Percentiles rank a stretch among this genome's conserved stretches.
These are phyloP conservation scores for Phytophthora syringae DNA, from an alignment of 352 stramenopile genomes.

Conservation along the genomic window DNA sequence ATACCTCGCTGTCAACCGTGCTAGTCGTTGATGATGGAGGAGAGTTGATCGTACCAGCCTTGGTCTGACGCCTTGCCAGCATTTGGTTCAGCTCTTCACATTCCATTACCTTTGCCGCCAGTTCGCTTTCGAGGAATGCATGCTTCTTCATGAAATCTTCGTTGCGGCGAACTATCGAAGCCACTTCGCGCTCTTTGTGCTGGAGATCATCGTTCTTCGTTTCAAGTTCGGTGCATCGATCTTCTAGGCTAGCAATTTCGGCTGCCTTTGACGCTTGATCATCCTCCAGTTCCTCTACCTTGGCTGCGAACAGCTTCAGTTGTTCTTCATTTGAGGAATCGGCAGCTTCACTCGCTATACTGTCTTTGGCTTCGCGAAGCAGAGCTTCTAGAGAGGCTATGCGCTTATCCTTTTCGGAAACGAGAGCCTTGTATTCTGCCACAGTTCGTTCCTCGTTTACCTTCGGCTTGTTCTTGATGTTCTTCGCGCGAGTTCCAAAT, in stretches of 20 bases:
- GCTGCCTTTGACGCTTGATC: constrained; percentile 59
- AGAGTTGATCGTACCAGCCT: constrained; percentile 5
- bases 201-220: constrained; percentile 43
- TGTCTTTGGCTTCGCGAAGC: constrained; percentile 30
- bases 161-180: constrained; percentile 44
- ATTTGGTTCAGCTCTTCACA: constrained; percentile 55
- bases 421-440: constrained; percentile 69
- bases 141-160: constrained; percentile 64
- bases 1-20: constrained; percentile 6
- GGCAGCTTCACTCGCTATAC: constrained; percentile 27
- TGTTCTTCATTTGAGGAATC: constrained; percentile 47
- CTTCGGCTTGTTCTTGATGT: constrained; percentile 83
- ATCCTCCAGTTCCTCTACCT: constrained; percentile 70
- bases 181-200: constrained; percentile 47
- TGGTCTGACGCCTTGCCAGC: constrained; percentile 32
- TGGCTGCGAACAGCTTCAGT: constrained; percentile 47
- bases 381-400: constrained; percentile 53
- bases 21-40: constrained; percentile 16
- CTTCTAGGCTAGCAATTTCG: constrained; percentile 61
- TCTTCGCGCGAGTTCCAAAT: constrained; percentile 80
- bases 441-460: constrained; percentile 92
- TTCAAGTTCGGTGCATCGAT: constrained; percentile 63
- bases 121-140: constrained; percentile 54
- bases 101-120: constrained; percentile 56
- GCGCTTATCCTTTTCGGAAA: constrained; percentile 62